Percentiles rank a stretch among this genome's conserved stretches.
phyloP scores from a whole-genome alignment of 2,329 filamentous ascomycete genomes.

The Arthrinium phaeospermum region DNA sequence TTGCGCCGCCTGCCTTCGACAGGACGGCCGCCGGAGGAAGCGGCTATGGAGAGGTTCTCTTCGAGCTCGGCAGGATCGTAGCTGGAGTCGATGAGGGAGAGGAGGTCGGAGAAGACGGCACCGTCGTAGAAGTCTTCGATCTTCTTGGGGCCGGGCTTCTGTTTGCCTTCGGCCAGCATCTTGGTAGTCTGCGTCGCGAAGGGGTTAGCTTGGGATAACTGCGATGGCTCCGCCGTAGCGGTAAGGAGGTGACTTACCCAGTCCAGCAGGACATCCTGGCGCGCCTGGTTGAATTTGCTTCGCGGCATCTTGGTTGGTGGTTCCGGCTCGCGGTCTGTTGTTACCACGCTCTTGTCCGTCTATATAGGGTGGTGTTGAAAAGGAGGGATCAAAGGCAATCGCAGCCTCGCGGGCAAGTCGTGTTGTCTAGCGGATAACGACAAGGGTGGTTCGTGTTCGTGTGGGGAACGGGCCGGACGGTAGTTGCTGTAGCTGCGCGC shows the following conservation, averaged over 20 bases:
- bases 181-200: conserved; percentile 33
- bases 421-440: conserved; percentile 5
- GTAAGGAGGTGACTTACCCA: conserved; percentile 20
- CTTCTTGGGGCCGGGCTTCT: conserved; percentile 47
- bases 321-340: conserved; percentile 7
- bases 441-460: conserved; percentile 5
- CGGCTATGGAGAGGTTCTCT: conserved; percentile 42
- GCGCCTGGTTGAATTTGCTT: conserved; percentile 22
- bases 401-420: neutral
- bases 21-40: conserved; percentile 51
- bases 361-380: conserved; percentile 1
- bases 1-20: conserved; percentile 51
- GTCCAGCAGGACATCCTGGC: conserved; percentile 25
- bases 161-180: conserved; percentile 33
- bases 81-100: conserved; percentile 62
- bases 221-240: conserved; percentile 41
- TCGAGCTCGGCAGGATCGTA: conserved; percentile 63
- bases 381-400: neutral
- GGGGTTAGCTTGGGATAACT: neutral
- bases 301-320: conserved; percentile 22
- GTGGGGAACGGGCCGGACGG: neutral
- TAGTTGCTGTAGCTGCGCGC: conserved; percentile 8
- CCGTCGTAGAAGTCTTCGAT: conserved; percentile 60
- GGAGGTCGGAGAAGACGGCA: conserved; percentile 58
- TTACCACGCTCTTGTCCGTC: neutral